Base-by-base conservation (phyloP, 345 rosid genomes). In the Pseudoturritis turrita region DNA sequence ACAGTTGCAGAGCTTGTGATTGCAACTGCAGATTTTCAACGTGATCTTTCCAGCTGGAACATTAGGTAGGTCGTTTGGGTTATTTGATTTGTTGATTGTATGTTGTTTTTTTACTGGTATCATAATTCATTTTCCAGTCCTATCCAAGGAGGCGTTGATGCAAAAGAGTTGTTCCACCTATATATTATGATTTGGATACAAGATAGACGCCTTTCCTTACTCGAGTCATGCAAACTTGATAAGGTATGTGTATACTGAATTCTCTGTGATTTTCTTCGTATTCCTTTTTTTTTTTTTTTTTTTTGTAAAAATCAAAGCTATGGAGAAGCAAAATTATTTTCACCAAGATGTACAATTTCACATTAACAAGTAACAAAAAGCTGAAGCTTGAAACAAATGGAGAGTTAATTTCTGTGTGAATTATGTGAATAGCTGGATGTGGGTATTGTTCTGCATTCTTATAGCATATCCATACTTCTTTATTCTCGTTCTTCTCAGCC, bases 151-250 rank as follows among this genome's bases (percentile, higher is more conserved):
- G 99, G 99, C 35, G 92, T 95, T 50, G 92, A 95, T 84, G 99
- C 99, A 29, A 91, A 88, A 77, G 96, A 95, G 61, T 81, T 95
- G 66, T 95, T 95, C 81, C 91, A 95, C 81, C 70, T 95, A 65
- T 95, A 95, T 80, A 89, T 95, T 62, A 85, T 89, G 91, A 75
- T 91, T 15, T 95, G 99, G 99, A 95, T 95, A 83, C 93, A 95
- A 85, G 99, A 95, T 69, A 89, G 81, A 75, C 97, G 96, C 40
- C 85, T 83, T 64, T 80, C 96, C 58, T 81, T 95, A 76, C 96
- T 91, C 0, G 99, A 91, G 76, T 81, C 91, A n/a, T 95, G 96
- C 67, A 95, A 89, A 82, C 78, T 95, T 67, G 99, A 95, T 80
- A 95, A 91, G 97, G 99, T 88, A 83, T 10, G 41, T 10, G 41